Evolutionary conservation across 2,329 filamentous ascomycete genomes (phyloP).

Genomic region (Penicillium glabrum): DNA sequence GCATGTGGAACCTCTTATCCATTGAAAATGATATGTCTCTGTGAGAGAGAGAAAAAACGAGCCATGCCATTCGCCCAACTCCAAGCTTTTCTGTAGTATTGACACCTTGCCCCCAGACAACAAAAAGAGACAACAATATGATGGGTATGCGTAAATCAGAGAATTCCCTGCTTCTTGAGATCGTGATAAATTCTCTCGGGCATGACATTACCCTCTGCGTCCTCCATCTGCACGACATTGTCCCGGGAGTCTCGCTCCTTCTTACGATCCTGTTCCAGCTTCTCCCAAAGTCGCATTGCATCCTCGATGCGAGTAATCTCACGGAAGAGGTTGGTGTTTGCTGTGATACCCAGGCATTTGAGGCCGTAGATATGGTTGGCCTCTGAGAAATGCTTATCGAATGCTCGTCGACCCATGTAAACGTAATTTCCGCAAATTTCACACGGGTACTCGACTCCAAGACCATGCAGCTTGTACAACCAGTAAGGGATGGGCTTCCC

Average conservation of each 20-base stretch:
- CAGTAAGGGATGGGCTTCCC: conserved; percentile 99
- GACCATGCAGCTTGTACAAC: conserved; percentile 94
- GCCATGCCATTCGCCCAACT: conserved; percentile 27
- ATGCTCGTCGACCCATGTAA: conserved; percentile 95
- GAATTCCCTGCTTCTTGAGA: conserved; percentile 84
- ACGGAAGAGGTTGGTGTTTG: conserved; percentile 81
- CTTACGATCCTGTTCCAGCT: conserved; percentile 84
- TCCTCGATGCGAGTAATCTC: conserved; percentile 94
- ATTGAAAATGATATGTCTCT: not conserved
- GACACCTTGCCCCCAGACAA: not conserved
- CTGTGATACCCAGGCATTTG: conserved; percentile 86
- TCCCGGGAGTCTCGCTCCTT: conserved; percentile 73
- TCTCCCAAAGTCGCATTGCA: conserved; percentile 85
- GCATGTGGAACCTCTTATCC: not conserved
- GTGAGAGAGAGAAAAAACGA: not conserved
- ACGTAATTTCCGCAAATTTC: conserved; percentile 98
- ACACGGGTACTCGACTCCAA: conserved; percentile 92
- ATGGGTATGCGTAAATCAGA: conserved; percentile 50
- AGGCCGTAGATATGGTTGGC: conserved; percentile 88
- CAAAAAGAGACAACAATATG: not conserved
- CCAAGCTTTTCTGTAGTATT: conserved; percentile 28
- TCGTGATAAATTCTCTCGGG: conserved; percentile 98
- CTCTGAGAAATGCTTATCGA: conserved; percentile 98
- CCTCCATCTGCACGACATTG: conserved; percentile 96
- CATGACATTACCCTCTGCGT: conserved; percentile 97